Evolutionary conservation across 495 filamentous ascomycete genomes (phyloP).

Genomic region (Pyrenopolyporus hunteri): DNA sequence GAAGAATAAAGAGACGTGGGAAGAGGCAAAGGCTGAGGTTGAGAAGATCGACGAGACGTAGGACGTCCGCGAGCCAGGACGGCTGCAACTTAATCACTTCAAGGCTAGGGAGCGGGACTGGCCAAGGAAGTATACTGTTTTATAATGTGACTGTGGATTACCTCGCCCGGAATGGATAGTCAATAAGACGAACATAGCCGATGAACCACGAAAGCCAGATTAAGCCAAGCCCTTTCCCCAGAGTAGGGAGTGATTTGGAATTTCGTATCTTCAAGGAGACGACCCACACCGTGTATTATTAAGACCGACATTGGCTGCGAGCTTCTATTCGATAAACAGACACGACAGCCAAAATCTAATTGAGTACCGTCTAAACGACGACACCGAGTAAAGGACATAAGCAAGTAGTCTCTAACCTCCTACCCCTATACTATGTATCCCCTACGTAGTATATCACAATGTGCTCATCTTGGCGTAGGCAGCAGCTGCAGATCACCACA

Average conservation of each 20-base stretch:
- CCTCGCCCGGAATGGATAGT: conserved; percentile 38
- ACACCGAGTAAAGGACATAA: neutral
- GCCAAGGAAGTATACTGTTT: conserved; percentile 10
- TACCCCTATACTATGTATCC: neutral
- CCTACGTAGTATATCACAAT: too few species aligned
- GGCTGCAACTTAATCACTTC: neutral
- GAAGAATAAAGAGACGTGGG: conserved; percentile 95
- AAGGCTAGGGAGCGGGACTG: conserved; percentile 3
- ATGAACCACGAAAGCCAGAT: neutral
- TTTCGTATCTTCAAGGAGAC: too few species aligned
- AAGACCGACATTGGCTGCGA: too few species aligned
- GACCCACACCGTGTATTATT: too few species aligned
- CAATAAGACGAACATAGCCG: conserved; percentile 34
- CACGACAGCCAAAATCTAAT: neutral
- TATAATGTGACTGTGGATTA: conserved; percentile 24
- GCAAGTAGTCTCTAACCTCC: conserved; percentile 1
- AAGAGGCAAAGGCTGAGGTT: conserved; percentile 91
- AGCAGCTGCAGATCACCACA: too few species aligned
- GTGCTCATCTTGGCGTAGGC: too few species aligned
- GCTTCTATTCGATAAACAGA: too few species aligned
- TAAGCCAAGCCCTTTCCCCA: neutral
- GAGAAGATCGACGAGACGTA: conserved; percentile 75
- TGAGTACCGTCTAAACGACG: too few species aligned
- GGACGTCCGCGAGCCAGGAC: conserved; percentile 1
- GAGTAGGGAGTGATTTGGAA: conserved; percentile 2